Percentiles rank a stretch among this genome's conserved stretches.
Evolutionary conservation across 129 eudicot genomes (phyloP).

Genomic region (Centella asiatica): DNA sequence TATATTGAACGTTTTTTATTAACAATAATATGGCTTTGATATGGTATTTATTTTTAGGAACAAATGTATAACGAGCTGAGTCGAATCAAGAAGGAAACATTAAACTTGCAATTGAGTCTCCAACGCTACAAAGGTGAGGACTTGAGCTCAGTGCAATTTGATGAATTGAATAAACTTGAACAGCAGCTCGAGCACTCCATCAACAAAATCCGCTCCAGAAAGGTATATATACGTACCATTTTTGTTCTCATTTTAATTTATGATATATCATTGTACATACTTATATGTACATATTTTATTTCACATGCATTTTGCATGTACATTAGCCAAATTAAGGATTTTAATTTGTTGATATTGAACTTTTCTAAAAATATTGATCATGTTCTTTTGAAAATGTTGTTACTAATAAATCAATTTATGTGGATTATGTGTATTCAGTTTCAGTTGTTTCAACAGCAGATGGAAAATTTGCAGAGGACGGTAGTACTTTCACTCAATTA

Average conservation of each 20-base stretch:
- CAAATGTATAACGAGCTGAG: constrained; percentile 42
- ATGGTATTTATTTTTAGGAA: constrained; percentile 26
- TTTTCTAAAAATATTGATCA: too few relatives aligned
- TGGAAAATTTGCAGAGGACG: constrained; percentile 80
- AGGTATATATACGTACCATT: constrained; percentile 42
- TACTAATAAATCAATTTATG: background rate
- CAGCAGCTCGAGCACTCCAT: constrained; percentile 64
- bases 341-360: too few relatives aligned
- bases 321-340: too few relatives aligned
- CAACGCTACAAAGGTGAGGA: constrained; percentile 71
- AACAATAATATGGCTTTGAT: background rate
- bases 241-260: too few relatives aligned
- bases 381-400: too few relatives aligned
- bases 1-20: background rate
- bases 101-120: constrained; percentile 55
- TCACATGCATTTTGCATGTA: too few relatives aligned
- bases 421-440: constrained; percentile 31
- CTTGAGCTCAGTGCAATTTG: constrained; percentile 45
- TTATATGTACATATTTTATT: too few relatives aligned
- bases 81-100: constrained; percentile 56
- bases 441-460: constrained; percentile 73
- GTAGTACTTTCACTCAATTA: constrained; percentile 17
- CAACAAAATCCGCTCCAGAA: constrained; percentile 66
- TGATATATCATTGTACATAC: too few relatives aligned
- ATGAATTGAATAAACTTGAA: constrained; percentile 65